phyloP scores from a whole-genome alignment of 106 monocot genomes.

The Dendrobium nobile region DNA sequence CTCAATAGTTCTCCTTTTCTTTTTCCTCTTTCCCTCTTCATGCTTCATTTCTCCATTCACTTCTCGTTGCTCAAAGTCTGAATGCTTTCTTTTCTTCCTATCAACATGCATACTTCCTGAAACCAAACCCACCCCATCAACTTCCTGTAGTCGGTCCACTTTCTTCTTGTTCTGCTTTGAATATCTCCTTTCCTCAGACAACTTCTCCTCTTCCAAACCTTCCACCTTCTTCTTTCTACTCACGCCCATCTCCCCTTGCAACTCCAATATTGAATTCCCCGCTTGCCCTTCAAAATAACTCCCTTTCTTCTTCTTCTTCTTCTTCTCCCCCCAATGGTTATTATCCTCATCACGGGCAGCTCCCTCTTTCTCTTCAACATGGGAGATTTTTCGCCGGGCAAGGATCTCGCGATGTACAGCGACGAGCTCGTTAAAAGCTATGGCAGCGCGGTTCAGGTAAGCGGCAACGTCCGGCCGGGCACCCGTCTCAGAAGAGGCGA shows the following conservation, averaged over 20 bases:
- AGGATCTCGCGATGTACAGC: slow-evolving; percentile 20
- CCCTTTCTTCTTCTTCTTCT: not conserved
- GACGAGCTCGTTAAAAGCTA: slow-evolving; percentile 39
- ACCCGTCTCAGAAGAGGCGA: slow-evolving; percentile 27
- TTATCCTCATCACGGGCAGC: not conserved
- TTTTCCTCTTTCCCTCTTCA: slow-evolving; percentile 3
- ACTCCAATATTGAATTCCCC: not conserved
- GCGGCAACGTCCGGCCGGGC: slow-evolving; percentile 25
- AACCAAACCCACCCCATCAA: not conserved
- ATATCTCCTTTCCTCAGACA: not conserved
- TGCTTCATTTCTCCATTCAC: not conserved
- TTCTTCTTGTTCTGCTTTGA: not conserved
- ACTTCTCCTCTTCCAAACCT: not conserved
- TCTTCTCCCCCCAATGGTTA: not conserved
- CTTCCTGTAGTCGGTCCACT: not conserved
- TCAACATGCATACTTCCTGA: not conserved
- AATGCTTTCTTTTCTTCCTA: slow-evolving; percentile 5
- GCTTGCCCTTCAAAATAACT: not conserved
- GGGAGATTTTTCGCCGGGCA: not conserved
- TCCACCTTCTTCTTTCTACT: not conserved
- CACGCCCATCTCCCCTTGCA: not conserved
- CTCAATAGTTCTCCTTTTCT: not conserved
- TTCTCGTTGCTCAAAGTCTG: not conserved
- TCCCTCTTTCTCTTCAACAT: not conserved
- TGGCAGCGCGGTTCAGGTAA: slow-evolving; percentile 29